Evolutionary conservation across 2,329 filamentous ascomycete genomes (phyloP).

Genomic region (Delphinella strobiligena): DNA sequence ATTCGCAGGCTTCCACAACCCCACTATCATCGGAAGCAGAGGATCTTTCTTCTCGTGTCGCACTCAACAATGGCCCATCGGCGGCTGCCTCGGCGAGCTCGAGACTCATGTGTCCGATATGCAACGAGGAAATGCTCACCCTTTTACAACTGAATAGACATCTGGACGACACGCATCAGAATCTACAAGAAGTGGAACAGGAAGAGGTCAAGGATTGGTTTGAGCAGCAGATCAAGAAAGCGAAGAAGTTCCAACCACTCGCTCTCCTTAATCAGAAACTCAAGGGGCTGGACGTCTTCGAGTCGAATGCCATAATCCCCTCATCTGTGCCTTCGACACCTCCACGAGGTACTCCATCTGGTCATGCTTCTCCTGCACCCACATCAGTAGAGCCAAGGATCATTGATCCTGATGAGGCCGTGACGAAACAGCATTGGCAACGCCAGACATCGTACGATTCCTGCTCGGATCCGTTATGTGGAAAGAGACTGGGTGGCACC

Average conservation of each 20-base stretch:
- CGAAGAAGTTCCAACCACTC: conserved; percentile 83
- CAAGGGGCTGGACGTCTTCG: conserved; percentile 84
- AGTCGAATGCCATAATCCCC: conserved; percentile 64
- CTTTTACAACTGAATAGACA: conserved; percentile 38
- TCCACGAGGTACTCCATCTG: conserved; percentile 19
- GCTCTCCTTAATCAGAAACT: conserved; percentile 88
- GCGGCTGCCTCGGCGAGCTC: conserved; percentile 47
- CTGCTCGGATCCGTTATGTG: conserved; percentile 82
- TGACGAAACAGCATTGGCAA: conserved; percentile 86
- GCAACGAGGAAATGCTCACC: conserved; percentile 86
- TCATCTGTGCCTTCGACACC: conserved; percentile 24
- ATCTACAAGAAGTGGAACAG: conserved; percentile 76
- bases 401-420: conserved; percentile 74
- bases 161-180: conserved; percentile 81
- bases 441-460: conserved; percentile 57
- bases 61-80: conserved; percentile 47
- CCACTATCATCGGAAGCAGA: conserved; percentile 60
- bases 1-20: conserved; percentile 61
- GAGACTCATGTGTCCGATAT: conserved; percentile 88
- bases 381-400: conserved; percentile 23
- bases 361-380: conserved; percentile 22
- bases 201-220: conserved; percentile 97
- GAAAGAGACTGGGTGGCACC: conserved; percentile 62
- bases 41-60: conserved; percentile 72
- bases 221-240: conserved; percentile 84